A percentile compares a stretch with the other conserved stretches of the same genome.
Evolutionary conservation across 331 rosid species (phyloP).

Genomic region (Ulmus americana): DNA sequence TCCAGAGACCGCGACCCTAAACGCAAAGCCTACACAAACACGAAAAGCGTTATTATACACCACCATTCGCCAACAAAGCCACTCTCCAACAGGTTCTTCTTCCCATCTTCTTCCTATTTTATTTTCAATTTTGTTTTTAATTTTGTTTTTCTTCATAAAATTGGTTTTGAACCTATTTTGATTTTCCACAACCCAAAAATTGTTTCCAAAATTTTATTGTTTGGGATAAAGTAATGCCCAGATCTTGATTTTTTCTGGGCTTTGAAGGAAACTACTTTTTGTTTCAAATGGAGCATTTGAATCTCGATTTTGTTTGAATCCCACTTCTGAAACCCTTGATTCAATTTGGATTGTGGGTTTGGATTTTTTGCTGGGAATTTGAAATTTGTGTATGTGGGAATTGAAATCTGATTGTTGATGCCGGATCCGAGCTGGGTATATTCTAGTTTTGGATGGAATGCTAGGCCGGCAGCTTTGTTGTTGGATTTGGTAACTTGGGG

Average conservation of each 20-base stretch:
- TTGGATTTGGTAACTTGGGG: conserved; percentile 28
- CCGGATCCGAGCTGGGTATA: conserved; percentile 43
- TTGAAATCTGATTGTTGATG: conserved; percentile 20
- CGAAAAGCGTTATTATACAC: not conserved
- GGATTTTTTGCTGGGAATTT: conserved; percentile 1
- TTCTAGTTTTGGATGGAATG: conserved; percentile 20
- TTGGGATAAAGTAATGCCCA: conserved; percentile 2
- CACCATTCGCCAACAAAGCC: not conserved
- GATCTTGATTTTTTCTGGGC: conserved; percentile 44
- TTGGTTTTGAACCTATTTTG: not conserved
- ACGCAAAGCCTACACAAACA: not conserved
- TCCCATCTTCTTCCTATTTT: not conserved
- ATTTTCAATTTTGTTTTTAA: not conserved
- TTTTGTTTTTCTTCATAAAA: not conserved
- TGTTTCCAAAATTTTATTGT: not conserved
- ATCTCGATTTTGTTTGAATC: conserved; percentile 16
- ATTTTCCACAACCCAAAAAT: not conserved
- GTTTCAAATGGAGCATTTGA: not conserved
- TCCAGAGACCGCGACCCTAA: not conserved
- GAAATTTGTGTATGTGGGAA: conserved; percentile 28
- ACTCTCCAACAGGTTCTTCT: not conserved
- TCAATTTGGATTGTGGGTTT: not conserved
- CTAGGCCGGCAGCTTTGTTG: conserved; percentile 24
- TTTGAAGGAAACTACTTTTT: conserved; percentile 3
- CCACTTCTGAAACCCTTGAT: conserved; percentile 23